Base-by-base conservation (phyloP, 1,284 basidiomycete species). In the Takashimella tepidaria region DNA sequence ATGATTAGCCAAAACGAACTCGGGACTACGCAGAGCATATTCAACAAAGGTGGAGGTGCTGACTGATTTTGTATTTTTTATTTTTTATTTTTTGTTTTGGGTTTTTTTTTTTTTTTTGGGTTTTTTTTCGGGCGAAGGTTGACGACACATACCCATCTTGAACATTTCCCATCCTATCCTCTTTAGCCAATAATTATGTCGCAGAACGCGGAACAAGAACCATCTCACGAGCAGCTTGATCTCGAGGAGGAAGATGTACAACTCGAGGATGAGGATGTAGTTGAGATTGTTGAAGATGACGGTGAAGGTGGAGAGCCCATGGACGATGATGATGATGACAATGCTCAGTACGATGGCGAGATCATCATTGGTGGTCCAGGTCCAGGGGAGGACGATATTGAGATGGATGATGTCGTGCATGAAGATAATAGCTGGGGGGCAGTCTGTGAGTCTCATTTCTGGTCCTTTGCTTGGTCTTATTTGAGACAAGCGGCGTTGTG, bases 291-390 rank as follows among this genome's bases (percentile, higher is more conserved):
- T 31, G 72, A 88, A 68, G 77, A 72, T 20, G 86, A 87, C 54
- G 85, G 87, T 46, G 86, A 79, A 3, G 84, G 88, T 62, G 74
- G 78, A 31, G 65, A 65, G 56, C 57, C 63, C 41, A 61, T 63
- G 56, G 62, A 67, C 21, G 84, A 84, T 13, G 84, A 83, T 37
- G 82, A 65, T 49, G 61, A 80, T 5, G 79, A 81, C 20, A 79
- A 79, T 26, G 81, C 80, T 49, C 64, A 70, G 47, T 70, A 72
- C 44, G 77, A 69, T 47, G 76, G 71, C n/a, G 71, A 70, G 46
- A 76, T 76, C 47, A 73, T 79, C 47, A 37, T 37, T 37, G 31
- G 31, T 37, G 31, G 31, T 8, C 31, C 31, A 37, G 31, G 49
- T 11, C 60, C 58, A 4, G 60, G 58, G 21, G 68, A 68, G 27